Conservation (phyloP, 257 asterid genomes). For the Nemophila menziesii region DNA sequence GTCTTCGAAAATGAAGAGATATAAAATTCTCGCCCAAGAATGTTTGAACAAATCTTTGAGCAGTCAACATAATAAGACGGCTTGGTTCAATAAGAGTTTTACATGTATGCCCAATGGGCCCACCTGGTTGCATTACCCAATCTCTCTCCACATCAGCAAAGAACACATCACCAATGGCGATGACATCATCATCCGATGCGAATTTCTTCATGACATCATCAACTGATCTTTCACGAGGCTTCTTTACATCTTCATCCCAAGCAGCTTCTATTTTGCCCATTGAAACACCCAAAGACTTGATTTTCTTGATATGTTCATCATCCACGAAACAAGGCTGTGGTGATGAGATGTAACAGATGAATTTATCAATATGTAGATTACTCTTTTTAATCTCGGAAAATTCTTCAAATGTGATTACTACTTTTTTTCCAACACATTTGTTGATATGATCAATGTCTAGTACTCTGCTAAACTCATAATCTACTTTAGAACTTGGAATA, state of each 20-base stretch:
- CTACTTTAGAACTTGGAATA: constrained; percentile 82
- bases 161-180: constrained; percentile 94
- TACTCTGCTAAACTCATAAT: constrained; percentile 58
- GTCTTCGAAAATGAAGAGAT: constrained; percentile 94
- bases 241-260: constrained; percentile 86
- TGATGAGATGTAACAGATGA: constrained; percentile 73
- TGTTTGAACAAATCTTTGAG: constrained; percentile 90
- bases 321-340: constrained; percentile 83
- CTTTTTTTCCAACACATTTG: constrained; percentile 70
- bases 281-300: constrained; percentile 65
- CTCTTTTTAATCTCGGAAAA: constrained; percentile 51
- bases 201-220: constrained; percentile 58
- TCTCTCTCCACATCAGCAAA: constrained; percentile 86
- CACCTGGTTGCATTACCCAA: constrained; percentile 94
- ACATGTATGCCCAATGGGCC: constrained; percentile 81
- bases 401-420: constrained; percentile 79
- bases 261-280: constrained; percentile 59
- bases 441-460: constrained; percentile 76
- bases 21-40: constrained; percentile 74
- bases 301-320: constrained; percentile 71
- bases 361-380: constrained; percentile 57
- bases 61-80: constrained; percentile 77
- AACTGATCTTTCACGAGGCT: constrained; percentile 47
- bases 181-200: constrained; percentile 54
- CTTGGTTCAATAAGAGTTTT: constrained; percentile 83